phyloP scores from a whole-genome alignment of 2,329 filamentous ascomycete genomes.

The Ceratocystis eucalypticola region DNA sequence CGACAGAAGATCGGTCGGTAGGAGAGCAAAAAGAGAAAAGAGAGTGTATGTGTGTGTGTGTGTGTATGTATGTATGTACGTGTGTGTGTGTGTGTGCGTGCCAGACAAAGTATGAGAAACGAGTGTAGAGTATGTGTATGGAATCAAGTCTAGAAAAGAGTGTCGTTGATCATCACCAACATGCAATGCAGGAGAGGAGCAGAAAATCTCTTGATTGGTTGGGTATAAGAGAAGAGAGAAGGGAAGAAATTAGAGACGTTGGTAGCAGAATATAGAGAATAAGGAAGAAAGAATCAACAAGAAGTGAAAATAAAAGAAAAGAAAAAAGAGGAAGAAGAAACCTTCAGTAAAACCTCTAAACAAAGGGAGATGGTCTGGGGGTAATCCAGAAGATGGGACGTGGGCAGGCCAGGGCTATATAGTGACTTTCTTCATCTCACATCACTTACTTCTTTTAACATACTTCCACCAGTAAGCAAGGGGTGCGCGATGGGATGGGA shows the following conservation, averaged over 20 bases:
- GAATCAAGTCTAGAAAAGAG: slow-evolving; percentile 5
- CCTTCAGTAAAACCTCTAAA: not conserved
- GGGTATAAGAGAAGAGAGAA: not conserved
- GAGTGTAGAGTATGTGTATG: not conserved
- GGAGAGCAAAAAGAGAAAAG: not conserved
- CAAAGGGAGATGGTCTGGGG: not conserved
- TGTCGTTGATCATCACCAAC: slow-evolving; percentile 4
- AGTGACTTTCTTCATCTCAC: slow-evolving; percentile 6
- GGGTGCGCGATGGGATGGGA: not conserved
- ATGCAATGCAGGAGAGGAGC: not conserved
- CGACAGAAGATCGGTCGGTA: too few species aligned
- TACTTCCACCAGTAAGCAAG: slow-evolving; percentile 3
- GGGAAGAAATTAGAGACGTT: not conserved
- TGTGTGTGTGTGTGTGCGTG: not conserved
- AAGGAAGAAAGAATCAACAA: not conserved
- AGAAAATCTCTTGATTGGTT: not conserved
- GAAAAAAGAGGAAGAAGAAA: not conserved
- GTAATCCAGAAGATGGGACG: not conserved
- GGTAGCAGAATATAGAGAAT: not conserved
- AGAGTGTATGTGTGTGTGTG: not conserved
- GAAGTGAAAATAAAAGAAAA: not conserved
- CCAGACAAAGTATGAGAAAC: not conserved
- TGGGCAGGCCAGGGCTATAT: slow-evolving; percentile 5
- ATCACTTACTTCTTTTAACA: not conserved
- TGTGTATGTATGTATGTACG: too few species aligned